Conservation (phyloP, 1,284 basidiomycete genomes). For the Kwoniella shivajii region DNA sequence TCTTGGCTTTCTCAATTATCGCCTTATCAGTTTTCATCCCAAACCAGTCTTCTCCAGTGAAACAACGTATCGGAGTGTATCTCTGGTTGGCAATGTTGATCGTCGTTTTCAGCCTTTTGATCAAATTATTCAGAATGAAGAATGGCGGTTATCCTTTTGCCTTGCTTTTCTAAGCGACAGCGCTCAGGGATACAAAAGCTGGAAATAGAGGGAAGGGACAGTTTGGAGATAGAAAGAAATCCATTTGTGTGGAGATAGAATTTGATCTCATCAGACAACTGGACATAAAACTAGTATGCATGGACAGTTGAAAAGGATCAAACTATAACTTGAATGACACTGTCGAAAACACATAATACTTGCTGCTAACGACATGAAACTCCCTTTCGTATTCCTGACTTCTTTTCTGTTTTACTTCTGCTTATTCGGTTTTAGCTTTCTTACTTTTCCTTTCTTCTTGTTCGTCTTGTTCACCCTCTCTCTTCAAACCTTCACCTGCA, state of each 20-base stretch:
- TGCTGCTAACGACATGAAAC: no score
- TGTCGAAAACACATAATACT: no score
- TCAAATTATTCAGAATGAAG: slow-evolving; percentile 89
- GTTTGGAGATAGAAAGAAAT: background rate
- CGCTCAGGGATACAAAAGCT: background rate
- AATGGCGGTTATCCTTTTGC: slow-evolving; percentile 62
- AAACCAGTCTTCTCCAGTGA: slow-evolving; percentile 68
- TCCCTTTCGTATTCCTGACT: no score
- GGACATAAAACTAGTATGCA: background rate
- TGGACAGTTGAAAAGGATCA: background rate
- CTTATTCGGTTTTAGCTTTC: slow-evolving; percentile 64
- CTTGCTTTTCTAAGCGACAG: slow-evolving; percentile 29
- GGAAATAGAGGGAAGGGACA: background rate
- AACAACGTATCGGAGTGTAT: slow-evolving; percentile 84
- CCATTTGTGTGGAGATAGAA: background rate
- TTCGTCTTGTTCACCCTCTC: slow-evolving; percentile 47
- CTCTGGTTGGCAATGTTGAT: slow-evolving; percentile 83
- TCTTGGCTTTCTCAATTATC: slow-evolving; percentile 76
- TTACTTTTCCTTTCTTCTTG: slow-evolving; percentile 58
- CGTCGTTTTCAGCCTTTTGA: slow-evolving; percentile 81
- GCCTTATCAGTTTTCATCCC: slow-evolving; percentile 83
- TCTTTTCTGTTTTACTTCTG: no score
- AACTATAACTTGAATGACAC: background rate
- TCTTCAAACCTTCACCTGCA: slow-evolving; percentile 8
- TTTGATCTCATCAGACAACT: background rate